A percentile compares a stretch with the other conserved stretches of the same genome.
These are phyloP conservation scores for Tolypocladium sp. DNA, from an alignment of 2,329 filamentous ascomycete genomes.

Conservation along the genomic window DNA sequence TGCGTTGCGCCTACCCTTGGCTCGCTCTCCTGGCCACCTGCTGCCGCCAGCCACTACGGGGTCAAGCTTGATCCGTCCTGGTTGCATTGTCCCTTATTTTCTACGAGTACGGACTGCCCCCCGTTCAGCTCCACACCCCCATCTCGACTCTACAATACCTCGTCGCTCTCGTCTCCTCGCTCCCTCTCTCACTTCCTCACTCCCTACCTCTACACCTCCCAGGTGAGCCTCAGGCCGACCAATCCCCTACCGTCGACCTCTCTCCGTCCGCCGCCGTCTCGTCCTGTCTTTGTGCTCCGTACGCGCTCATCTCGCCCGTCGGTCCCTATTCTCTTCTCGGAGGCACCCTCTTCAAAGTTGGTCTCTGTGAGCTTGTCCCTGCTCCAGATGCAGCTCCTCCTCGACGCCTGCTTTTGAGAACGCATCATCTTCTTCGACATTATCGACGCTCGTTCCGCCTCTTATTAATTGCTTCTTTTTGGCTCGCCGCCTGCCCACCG, in stretches of 20 bases:
- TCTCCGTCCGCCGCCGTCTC: slow-evolving; percentile 6
- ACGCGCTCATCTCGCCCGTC: slow-evolving; percentile 6
- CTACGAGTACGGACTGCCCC: slow-evolving; percentile 4
- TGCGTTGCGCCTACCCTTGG: neutral
- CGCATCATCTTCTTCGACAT: slow-evolving; percentile 10
- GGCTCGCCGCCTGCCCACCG: slow-evolving; percentile 1
- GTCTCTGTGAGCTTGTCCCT: slow-evolving; percentile 8
- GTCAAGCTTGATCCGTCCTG: neutral
- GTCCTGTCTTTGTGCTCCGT: slow-evolving; percentile 4
- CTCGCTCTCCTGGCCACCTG: neutral
- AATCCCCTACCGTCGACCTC: slow-evolving; percentile 9
- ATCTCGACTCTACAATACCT: slow-evolving; percentile 10
- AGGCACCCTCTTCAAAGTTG: slow-evolving; percentile 12
- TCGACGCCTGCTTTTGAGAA: slow-evolving; percentile 16
- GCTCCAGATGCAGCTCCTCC: slow-evolving; percentile 18
- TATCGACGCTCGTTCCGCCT: slow-evolving; percentile 21
- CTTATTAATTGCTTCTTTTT: slow-evolving; percentile 23
- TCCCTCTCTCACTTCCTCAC: slow-evolving; percentile 19
- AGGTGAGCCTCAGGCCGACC: slow-evolving; percentile 4
- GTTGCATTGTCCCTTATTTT: slow-evolving; percentile 6
- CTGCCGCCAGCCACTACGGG: neutral
- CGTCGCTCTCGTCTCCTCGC: slow-evolving; percentile 23
- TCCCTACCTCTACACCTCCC: slow-evolving; percentile 15
- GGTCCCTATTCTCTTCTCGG: slow-evolving; percentile 14
- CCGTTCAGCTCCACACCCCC: slow-evolving; percentile 11